A percentile compares a stretch with the other conserved stretches of the same genome.
Evolutionary conservation across 768 basidiomycete species (phyloP).

Genomic region (Russula vinacea): DNA sequence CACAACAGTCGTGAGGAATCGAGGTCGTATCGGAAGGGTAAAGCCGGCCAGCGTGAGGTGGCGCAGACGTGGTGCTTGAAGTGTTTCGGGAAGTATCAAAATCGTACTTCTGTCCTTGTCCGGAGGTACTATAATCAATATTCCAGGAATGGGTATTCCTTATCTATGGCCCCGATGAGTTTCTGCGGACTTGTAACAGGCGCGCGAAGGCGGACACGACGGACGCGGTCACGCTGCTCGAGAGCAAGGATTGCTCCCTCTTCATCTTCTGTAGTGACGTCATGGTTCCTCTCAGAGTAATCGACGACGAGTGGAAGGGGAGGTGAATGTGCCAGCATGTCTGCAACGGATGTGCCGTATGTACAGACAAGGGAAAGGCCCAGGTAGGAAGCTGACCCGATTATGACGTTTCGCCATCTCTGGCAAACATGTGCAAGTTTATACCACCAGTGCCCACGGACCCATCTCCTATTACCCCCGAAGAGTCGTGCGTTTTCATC

Average conservation of each 20-base stretch:
- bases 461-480: neutral
- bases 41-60: neutral
- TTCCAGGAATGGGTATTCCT: neutral
- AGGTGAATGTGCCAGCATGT: neutral
- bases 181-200: neutral
- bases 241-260: neutral
- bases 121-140: neutral
- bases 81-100: neutral
- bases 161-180: neutral
- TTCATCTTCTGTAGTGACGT: neutral
- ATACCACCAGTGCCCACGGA: neutral
- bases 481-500: neutral
- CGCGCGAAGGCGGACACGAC: neutral
- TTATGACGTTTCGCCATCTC: neutral
- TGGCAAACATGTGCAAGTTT: neutral
- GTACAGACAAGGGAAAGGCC: neutral
- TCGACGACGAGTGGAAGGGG: neutral
- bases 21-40: neutral
- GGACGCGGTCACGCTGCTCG: neutral
- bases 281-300: neutral
- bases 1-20: neutral
- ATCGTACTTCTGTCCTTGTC: neutral
- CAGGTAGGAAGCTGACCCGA: neutral
- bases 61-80: neutral
- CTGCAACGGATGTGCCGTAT: neutral